phyloP scores from a whole-genome alignment of 2,329 filamentous ascomycete genomes.

The Gaeumannomyces tritici region DNA sequence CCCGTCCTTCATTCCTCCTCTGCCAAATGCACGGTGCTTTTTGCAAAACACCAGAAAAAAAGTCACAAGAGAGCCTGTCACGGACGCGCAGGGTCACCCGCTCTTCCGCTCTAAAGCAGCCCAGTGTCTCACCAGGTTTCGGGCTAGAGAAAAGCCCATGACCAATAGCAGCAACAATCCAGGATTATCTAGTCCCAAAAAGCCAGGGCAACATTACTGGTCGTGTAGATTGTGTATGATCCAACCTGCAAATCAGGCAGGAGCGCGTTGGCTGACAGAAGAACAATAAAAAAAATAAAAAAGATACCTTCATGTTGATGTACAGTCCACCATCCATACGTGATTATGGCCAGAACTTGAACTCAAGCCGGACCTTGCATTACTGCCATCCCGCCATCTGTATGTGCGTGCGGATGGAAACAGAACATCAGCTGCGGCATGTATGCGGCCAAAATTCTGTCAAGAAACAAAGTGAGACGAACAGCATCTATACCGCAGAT shows the following conservation, averaged over 20 bases:
- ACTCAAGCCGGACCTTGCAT: not conserved
- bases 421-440: not conserved
- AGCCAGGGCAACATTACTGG: not conserved
- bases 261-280: not conserved
- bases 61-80: not conserved
- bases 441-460: not conserved
- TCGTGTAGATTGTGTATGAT: not conserved
- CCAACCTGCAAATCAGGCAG: not conserved
- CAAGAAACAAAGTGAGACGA: not conserved
- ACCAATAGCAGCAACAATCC: not conserved
- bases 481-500: not conserved
- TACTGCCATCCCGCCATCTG: not conserved
- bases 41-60: not conserved
- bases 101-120: not conserved
- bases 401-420: not conserved
- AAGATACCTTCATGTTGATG: not conserved
- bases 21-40: too few species aligned
- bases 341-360: not conserved
- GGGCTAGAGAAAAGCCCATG: not conserved
- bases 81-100: not conserved
- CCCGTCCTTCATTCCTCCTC: not conserved
- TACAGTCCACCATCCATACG: not conserved
- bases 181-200: not conserved
- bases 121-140: not conserved
- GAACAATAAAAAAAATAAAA: not conserved